Percentiles rank a stretch among this genome's conserved stretches.
Evolutionary conservation across 106 monocot species (phyloP).

Genomic region (Dioscorea alata): DNA sequence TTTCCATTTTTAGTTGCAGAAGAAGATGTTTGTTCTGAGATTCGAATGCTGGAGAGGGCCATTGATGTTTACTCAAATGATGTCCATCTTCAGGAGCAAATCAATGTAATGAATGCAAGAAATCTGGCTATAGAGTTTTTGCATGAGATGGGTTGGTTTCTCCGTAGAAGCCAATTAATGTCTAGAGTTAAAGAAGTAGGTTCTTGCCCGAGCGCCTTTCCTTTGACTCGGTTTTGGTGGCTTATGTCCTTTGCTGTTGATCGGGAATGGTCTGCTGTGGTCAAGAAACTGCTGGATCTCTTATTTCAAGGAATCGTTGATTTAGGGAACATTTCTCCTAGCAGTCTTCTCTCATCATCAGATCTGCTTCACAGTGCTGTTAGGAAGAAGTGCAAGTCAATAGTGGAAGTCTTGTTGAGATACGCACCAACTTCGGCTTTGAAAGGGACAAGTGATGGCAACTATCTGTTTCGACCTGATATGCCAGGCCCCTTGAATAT

Average conservation of each 20-base stretch:
- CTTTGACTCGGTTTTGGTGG: conserved; percentile 39
- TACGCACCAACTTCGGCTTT: conserved; percentile 23
- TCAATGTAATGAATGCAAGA: conserved; percentile 15
- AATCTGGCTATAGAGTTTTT: conserved; percentile 53
- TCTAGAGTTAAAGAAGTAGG: conserved; percentile 8
- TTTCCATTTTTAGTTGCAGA: conserved; percentile 91
- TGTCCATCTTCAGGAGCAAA: conserved; percentile 1
- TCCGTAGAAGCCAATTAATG: conserved; percentile 33
- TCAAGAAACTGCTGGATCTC: conserved; percentile 69
- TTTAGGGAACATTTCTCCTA: conserved; percentile 20
- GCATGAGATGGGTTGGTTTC: conserved; percentile 86
- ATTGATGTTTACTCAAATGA: conserved; percentile 8
- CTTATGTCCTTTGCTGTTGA: conserved; percentile 64
- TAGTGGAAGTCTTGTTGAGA: conserved; percentile 56
- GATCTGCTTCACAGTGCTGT: conserved; percentile 59
- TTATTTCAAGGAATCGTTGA: conserved; percentile 43
- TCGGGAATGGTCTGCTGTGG: conserved; percentile 62
- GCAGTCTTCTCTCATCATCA: conserved; percentile 33
- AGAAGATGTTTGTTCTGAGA: conserved; percentile 65
- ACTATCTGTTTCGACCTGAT: conserved; percentile 61
- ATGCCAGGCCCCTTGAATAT: conserved; percentile 32
- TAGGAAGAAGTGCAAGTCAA: conserved; percentile 40
- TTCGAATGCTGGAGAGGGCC: conserved; percentile 47
- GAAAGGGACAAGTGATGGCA: conserved; percentile 3
- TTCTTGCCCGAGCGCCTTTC: conserved; percentile 19